Evolutionary conservation across 225 moss, liverwort and hornwort species (phyloP).

Genomic region (Anthoceros angustus): DNA sequence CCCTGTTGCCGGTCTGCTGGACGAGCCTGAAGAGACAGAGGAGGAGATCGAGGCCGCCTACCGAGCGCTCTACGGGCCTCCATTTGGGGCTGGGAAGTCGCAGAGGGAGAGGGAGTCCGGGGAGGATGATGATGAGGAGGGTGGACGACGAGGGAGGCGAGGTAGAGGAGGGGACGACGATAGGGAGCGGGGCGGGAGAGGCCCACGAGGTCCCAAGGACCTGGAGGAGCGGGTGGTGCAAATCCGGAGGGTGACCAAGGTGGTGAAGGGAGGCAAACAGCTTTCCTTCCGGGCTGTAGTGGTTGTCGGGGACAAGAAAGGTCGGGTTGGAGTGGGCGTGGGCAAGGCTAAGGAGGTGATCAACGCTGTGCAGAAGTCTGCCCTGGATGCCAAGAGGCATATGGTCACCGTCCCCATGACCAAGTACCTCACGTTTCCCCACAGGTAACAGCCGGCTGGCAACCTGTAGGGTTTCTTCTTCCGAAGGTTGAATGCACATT

Average conservation of each 20-base stretch:
- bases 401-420: conserved; percentile 84
- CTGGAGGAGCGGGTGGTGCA: conserved; percentile 97
- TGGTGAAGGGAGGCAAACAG: conserved; percentile 98
- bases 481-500: not conserved
- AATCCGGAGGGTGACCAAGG: conserved; percentile 93
- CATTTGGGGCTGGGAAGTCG: conserved; percentile 47
- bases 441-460: conserved; percentile 37
- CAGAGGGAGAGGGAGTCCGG: conserved; percentile 10
- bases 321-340: conserved; percentile 80
- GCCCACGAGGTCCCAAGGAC: conserved; percentile 16
- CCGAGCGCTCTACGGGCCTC: conserved; percentile 78
- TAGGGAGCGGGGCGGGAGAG: conserved; percentile 18
- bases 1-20: conserved; percentile 15
- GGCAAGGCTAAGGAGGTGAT: conserved; percentile 96
- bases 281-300: conserved; percentile 93
- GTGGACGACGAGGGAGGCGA: conserved; percentile 24
- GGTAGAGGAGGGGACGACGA: conserved; percentile 19
- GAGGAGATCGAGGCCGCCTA: conserved; percentile 78
- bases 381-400: conserved; percentile 68
- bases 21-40: conserved; percentile 64
- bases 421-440: conserved; percentile 91
- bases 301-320: conserved; percentile 87
- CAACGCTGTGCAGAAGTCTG: conserved; percentile 81
- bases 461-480: not conserved
- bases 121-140: conserved; percentile 23